Percentiles rank a stretch among this genome's conserved stretches.
Evolutionary conservation across 2,329 filamentous ascomycete species (phyloP).

Genomic region (Botrytis deweyae): DNA sequence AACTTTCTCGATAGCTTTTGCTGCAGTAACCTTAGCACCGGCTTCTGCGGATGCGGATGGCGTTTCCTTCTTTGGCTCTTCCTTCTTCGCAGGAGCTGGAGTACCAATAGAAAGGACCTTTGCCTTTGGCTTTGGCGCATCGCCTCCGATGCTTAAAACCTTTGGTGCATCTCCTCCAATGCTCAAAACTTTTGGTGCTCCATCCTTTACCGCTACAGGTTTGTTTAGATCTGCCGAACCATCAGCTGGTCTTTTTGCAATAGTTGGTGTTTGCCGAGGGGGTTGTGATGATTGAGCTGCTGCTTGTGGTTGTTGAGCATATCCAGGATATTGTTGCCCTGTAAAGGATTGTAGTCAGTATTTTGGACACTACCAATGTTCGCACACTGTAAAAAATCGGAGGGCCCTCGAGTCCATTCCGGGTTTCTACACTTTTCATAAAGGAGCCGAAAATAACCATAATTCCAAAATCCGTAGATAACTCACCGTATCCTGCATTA

Average conservation of each 20-base stretch:
- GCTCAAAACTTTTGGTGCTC: conserved; percentile 62
- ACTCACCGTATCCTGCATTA: conserved; percentile 44
- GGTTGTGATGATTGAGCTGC: conserved; percentile 42
- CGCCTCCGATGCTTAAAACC: conserved; percentile 62
- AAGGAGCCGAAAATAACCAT: neutral
- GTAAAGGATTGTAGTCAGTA: conserved; percentile 6
- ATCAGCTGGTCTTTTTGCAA: conserved; percentile 61
- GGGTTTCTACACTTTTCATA: neutral
- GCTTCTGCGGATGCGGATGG: conserved; percentile 49
- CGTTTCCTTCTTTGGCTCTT: conserved; percentile 52
- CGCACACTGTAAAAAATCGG: neutral
- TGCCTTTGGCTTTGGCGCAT: conserved; percentile 53
- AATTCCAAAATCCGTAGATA: neutral
- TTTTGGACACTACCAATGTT: neutral
- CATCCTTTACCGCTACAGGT: conserved; percentile 54
- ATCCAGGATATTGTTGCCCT: conserved; percentile 53
- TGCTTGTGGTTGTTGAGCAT: conserved; percentile 52
- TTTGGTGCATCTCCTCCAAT: conserved; percentile 62
- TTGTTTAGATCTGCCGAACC: conserved; percentile 49
- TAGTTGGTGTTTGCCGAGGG: conserved; percentile 54
- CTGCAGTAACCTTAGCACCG: conserved; percentile 79
- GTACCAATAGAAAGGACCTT: conserved; percentile 78
- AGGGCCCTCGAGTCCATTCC: neutral
- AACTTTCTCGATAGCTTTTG: conserved; percentile 92
- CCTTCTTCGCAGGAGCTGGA: conserved; percentile 46